Conservation (phyloP, 2,329 filamentous ascomycete species). For the Pseudocercospora pini-densiflorae region DNA sequence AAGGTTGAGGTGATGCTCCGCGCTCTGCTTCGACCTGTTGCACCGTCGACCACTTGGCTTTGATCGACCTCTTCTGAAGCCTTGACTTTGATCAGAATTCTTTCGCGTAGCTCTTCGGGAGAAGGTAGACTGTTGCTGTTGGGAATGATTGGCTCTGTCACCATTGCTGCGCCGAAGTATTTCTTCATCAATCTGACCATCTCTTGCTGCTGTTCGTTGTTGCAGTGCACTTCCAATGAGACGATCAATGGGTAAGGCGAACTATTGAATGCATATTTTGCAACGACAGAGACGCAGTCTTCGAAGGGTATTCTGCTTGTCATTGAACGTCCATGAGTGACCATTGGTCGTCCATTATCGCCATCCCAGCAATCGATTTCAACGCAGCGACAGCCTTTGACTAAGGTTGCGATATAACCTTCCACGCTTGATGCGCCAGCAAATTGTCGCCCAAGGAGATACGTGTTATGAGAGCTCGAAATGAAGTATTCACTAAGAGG, state of each 20-base stretch:
- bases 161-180: slow-evolving; percentile 77
- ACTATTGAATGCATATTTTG: slow-evolving; percentile 88
- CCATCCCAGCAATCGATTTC: slow-evolving; percentile 99
- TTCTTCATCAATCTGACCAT: slow-evolving; percentile 92
- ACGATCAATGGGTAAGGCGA: slow-evolving; percentile 91
- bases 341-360: slow-evolving; percentile 80
- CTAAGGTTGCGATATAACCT: slow-evolving; percentile 87
- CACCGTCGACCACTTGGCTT: slow-evolving; percentile 42
- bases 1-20: slow-evolving; percentile 81
- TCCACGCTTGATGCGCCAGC: slow-evolving; percentile 90
- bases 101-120: slow-evolving; percentile 81
- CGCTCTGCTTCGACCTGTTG: slow-evolving; percentile 47
- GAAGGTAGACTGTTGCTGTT: slow-evolving; percentile 74
- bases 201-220: slow-evolving; percentile 74
- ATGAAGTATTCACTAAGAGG: slow-evolving; percentile 98
- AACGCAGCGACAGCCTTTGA: slow-evolving; percentile 89
- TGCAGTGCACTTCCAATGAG: slow-evolving; percentile 95
- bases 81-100: slow-evolving; percentile 94
- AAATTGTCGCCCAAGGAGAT: slow-evolving; percentile 88
- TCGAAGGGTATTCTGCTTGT: slow-evolving; percentile 88
- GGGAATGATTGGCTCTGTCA: slow-evolving; percentile 74
- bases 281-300: slow-evolving; percentile 90
- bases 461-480: slow-evolving; percentile 98
- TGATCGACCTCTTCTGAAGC: slow-evolving; percentile 63
- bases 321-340: slow-evolving; percentile 87